Evolutionary conservation across 495 filamentous ascomycete species (phyloP).

Genomic region (Penicillium antarcticum): DNA sequence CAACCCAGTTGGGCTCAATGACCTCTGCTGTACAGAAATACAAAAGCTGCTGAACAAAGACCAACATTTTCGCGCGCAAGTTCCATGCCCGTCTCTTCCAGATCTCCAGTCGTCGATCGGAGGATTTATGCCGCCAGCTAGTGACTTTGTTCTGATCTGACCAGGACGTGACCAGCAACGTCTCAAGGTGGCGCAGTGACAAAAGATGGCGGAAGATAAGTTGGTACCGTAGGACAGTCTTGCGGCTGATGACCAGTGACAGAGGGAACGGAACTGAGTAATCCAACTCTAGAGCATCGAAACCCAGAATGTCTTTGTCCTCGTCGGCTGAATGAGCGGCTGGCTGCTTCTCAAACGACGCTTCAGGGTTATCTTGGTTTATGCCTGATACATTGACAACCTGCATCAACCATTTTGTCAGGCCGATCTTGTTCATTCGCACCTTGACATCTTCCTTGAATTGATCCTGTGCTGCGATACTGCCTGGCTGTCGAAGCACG

Average conservation of each 20-base stretch:
- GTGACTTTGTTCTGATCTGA: constrained; percentile 78
- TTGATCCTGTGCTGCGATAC: constrained; percentile 87
- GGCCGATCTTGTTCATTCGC: constrained; percentile 88
- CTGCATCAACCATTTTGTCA: constrained; percentile 90
- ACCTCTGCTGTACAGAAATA: constrained; percentile 98
- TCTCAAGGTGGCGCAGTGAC: constrained; percentile 83
- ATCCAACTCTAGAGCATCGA: constrained; percentile 88
- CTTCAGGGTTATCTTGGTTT: constrained; percentile 72
- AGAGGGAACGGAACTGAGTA: constrained; percentile 96
- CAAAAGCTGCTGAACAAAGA: constrained; percentile 92
- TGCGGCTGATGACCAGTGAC: constrained; percentile 91
- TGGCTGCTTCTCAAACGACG: constrained; percentile 50
- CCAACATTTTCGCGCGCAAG: constrained; percentile 86
- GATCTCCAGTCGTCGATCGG: constrained; percentile 70
- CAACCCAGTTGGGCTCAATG: constrained; percentile 96
- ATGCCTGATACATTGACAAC: constrained; percentile 94
- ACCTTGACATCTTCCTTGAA: constrained; percentile 99
- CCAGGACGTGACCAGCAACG: constrained; percentile 79
- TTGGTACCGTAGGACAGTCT: constrained; percentile 93
- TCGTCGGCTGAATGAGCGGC: constrained; percentile 55
- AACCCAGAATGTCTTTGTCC: constrained; percentile 84
- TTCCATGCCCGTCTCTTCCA: constrained; percentile 96
- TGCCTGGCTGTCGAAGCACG: constrained; percentile 90
- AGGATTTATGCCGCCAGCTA: constrained; percentile 81
- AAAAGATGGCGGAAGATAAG: constrained; percentile 91